phyloP scores from a whole-genome alignment of 2,329 filamentous ascomycete species.

The Phyllosticta citriasiana region DNA sequence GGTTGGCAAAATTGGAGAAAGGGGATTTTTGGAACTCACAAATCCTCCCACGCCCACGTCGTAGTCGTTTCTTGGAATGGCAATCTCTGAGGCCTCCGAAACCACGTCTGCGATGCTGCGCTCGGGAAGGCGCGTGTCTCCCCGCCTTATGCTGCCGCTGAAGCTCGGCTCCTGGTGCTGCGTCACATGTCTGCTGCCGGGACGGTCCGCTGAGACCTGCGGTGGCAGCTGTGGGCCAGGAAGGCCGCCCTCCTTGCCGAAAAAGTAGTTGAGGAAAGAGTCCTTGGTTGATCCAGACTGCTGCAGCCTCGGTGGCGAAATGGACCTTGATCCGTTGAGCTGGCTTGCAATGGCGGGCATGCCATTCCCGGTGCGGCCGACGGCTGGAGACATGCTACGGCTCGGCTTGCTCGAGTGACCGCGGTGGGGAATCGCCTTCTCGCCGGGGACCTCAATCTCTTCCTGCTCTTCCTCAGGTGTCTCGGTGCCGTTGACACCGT shows the following conservation, averaged over 20 bases:
- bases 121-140: conserved; percentile 46
- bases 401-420: conserved; percentile 51
- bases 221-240: conserved; percentile 27
- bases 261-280: conserved; percentile 97
- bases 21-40: conserved; percentile 32
- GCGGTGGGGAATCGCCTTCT: conserved; percentile 48
- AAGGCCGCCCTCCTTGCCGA: conserved; percentile 76
- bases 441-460: conserved; percentile 41
- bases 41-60: conserved; percentile 40
- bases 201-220: conserved; percentile 19
- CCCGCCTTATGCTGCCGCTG: conserved; percentile 67
- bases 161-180: conserved; percentile 73
- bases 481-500: conserved; percentile 62
- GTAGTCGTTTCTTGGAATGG: conserved; percentile 29
- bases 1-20: neutral
- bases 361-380: conserved; percentile 57
- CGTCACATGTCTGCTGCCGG: conserved; percentile 58
- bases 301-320: conserved; percentile 51
- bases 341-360: conserved; percentile 49
- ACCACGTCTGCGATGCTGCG: conserved; percentile 30
- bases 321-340: conserved; percentile 55
- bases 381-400: conserved; percentile 74
- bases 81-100: conserved; percentile 30
- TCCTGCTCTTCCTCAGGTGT: conserved; percentile 53
- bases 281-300: conserved; percentile 55